phyloP scores from a whole-genome alignment of 2,329 filamentous ascomycete species.

The Teratosphaeria destructans region DNA sequence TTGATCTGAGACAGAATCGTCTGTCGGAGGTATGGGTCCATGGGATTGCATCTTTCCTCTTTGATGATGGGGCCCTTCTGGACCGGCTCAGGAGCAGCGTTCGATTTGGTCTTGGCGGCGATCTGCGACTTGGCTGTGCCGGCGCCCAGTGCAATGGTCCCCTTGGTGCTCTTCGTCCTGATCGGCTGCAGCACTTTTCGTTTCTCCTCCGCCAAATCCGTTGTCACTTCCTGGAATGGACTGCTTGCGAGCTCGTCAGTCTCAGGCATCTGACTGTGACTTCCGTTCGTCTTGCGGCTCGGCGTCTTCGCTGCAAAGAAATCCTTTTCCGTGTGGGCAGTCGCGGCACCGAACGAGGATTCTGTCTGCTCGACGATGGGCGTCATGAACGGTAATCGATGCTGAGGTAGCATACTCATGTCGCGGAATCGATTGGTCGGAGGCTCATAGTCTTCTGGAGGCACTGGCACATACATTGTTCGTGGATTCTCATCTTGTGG shows the following conservation, averaged over 20 bases:
- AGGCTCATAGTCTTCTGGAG: slow-evolving; percentile 77
- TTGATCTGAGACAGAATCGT: slow-evolving; percentile 65
- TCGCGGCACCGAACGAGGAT: slow-evolving; percentile 63
- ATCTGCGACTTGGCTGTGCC: slow-evolving; percentile 24
- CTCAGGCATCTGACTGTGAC: slow-evolving; percentile 11
- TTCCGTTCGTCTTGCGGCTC: slow-evolving; percentile 42
- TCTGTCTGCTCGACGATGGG: slow-evolving; percentile 95
- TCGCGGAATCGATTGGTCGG: slow-evolving; percentile 73
- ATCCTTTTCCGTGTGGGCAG: slow-evolving; percentile 43
- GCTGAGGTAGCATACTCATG: slow-evolving; percentile 69
- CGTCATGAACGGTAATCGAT: slow-evolving; percentile 94
- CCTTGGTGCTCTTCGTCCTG: slow-evolving; percentile 37
- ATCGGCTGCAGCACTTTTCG: slow-evolving; percentile 42
- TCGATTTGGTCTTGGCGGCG: slow-evolving; percentile 15
- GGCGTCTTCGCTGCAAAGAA: slow-evolving; percentile 61
- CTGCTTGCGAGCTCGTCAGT: slow-evolving; percentile 50
- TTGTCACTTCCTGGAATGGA: slow-evolving; percentile 58
- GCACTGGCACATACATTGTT: slow-evolving; percentile 64
- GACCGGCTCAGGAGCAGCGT: slow-evolving; percentile 30
- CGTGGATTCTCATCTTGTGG: slow-evolving; percentile 35
- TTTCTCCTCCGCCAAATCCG: slow-evolving; percentile 34
- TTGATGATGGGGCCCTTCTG: slow-evolving; percentile 64
- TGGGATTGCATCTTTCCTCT: slow-evolving; percentile 79
- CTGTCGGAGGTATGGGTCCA: slow-evolving; percentile 63
- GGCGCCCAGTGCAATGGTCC: slow-evolving; percentile 27